Base-by-base conservation (phyloP, 2,329 filamentous ascomycete species). In the Dactylellina sp. region DNA sequence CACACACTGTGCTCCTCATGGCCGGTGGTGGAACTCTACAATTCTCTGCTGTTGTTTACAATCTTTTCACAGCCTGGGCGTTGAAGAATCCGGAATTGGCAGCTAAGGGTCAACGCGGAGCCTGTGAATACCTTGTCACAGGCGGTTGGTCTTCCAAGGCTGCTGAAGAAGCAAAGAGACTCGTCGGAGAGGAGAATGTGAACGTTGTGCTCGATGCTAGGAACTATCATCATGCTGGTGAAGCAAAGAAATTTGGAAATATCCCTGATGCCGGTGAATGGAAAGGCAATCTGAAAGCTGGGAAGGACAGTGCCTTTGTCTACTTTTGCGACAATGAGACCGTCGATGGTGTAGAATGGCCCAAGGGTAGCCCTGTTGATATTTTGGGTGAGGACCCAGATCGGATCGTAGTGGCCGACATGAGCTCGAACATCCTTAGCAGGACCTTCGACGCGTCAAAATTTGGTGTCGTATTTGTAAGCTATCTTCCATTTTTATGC, bases 251-350 rank as follows among this genome's bases (percentile, higher is more conserved):
- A 81, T 98, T 96, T 80, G 92, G 92, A 71, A 87, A 84, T 75
- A 96, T 98, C 57, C 90, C 94, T 0, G 85, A 89, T 7, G 89
- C 93, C 81, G 87, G 86, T 76, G 86, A 86, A 18, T 97, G 92
- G 92, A 90, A 85, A 35, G 85, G 95, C 6, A 90, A 88, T 42
- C 84, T 87, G 77, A 84, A 87, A 39, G 84, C 89, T 7, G 81
- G 81, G 40, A 81, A 82, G 25, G 81, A 82, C 64, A 84, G 82
- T 75, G 87, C 92, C 0, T 85, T 96, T 78, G 89, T 94, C 1
- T 98, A 97, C 82, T 93, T 88, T 81, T 97, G 94, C 81, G 91
- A 93, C 81, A 98, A 98, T 78, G 93, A 98, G 84, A 97, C 92
- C 0, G 92, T 96, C 4, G 92, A 97, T 79, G 93, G 93, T 35